These are phyloP conservation scores for Grifola frondosa DNA, from an alignment of 1,284 basidiomycete species.

Conservation along the genomic window DNA sequence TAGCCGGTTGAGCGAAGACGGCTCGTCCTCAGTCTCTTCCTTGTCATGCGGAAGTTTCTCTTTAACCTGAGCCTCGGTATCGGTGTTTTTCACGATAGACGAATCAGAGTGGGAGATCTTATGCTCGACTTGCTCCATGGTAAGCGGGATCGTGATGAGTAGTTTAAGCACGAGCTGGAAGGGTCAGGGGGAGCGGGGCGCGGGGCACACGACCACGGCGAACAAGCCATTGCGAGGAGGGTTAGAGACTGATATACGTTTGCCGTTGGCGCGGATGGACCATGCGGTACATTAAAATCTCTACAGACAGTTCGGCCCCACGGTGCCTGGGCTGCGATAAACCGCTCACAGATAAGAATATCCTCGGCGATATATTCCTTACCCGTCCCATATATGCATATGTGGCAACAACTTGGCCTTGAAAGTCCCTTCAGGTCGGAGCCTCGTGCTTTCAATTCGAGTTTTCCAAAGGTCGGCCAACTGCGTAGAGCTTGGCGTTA, in stretches of 20 bases:
- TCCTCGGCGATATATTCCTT: too few relatives aligned
- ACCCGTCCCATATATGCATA: too few relatives aligned
- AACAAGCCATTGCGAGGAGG: constrained; percentile 5
- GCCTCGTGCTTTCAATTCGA: too few relatives aligned
- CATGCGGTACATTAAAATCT: constrained; percentile 17
- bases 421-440: too few relatives aligned
- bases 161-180: constrained; percentile 2
- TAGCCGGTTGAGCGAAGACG: constrained; percentile 16
- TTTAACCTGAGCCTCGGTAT: constrained; percentile 23
- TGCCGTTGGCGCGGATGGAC: constrained; percentile 7
- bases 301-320: too few relatives aligned
- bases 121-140: constrained; percentile 13
- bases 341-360: too few relatives aligned
- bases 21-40: constrained; percentile 27
- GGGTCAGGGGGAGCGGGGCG: constrained; percentile 2
- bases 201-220: constrained; percentile 10
- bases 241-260: constrained; percentile 13
- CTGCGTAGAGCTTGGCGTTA: too few relatives aligned
- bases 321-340: too few relatives aligned
- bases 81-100: constrained; percentile 29
- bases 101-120: constrained; percentile 21
- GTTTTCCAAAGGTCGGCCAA: too few relatives aligned
- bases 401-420: too few relatives aligned
- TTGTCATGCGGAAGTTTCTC: constrained; percentile 26
- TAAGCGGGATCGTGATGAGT: background rate